A percentile compares a stretch with the other conserved stretches of the same genome.
phyloP scores from a whole-genome alignment of 2,329 filamentous ascomycete genomes.

The Aspergillus sp. region DNA sequence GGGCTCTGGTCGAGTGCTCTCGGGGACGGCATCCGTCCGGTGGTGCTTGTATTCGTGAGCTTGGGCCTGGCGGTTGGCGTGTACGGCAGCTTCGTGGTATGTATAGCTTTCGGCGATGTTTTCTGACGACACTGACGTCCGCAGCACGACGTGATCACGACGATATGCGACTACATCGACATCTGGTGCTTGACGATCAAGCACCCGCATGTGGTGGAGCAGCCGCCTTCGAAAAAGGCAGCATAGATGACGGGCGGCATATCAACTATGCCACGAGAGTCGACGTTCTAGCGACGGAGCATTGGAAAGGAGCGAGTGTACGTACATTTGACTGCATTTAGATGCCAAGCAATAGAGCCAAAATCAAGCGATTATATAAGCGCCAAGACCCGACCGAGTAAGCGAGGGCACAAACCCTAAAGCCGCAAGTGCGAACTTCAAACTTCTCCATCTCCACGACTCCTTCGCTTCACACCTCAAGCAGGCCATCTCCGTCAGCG shows the following conservation, averaged over 20 bases:
- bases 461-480: slow-evolving; percentile 23
- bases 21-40: slow-evolving; percentile 71
- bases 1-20: slow-evolving; percentile 63
- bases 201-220: slow-evolving; percentile 51
- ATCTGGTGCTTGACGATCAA: slow-evolving; percentile 99
- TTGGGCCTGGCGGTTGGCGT: slow-evolving; percentile 76
- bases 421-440: slow-evolving; percentile 23
- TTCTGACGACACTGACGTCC: not conserved
- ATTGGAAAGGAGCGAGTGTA: slow-evolving; percentile 11
- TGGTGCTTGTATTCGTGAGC: slow-evolving; percentile 83
- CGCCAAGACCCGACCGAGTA: slow-evolving; percentile 16
- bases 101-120: slow-evolving; percentile 13
- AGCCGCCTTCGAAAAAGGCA: slow-evolving; percentile 21
- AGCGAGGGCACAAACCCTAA: slow-evolving; percentile 34
- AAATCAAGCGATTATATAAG: too few relatives aligned
- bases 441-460: slow-evolving; percentile 25
- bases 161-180: slow-evolving; percentile 94
- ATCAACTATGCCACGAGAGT: not conserved
- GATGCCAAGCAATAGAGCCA: too few relatives aligned
- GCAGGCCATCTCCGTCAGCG: slow-evolving; percentile 35
- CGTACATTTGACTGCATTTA: too few relatives aligned
- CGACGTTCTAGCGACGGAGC: not conserved
- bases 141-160: slow-evolving; percentile 80
- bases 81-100: slow-evolving; percentile 88
- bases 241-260: slow-evolving; percentile 6